Conservation (phyloP, 345 rosid species). For the Salix caprea region DNA sequence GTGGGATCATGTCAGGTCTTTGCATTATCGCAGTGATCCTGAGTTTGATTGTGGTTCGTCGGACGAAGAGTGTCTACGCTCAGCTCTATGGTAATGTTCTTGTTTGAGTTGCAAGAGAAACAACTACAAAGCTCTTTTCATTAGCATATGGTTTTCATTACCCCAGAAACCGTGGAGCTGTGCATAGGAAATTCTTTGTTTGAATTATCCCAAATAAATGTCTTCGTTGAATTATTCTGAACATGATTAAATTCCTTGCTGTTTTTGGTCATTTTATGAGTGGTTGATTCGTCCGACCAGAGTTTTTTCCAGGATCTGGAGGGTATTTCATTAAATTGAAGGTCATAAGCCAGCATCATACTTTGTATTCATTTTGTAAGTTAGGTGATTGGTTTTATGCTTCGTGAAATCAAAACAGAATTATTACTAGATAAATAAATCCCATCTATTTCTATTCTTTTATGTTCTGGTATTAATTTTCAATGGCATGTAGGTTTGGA, state of each 20-base stretch:
- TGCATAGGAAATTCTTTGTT: too few species aligned
- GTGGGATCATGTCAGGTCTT: constrained; percentile 50
- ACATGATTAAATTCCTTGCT: background rate
- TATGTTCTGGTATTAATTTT: background rate
- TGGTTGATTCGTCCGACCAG: background rate
- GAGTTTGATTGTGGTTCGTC: constrained; percentile 57
- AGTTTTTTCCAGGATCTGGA: background rate
- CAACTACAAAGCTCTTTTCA: background rate
- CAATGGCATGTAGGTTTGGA: background rate
- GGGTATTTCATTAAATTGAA: background rate
- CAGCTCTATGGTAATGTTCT: constrained; percentile 47
- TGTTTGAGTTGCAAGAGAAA: constrained; percentile 28
- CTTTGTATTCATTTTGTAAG: background rate
- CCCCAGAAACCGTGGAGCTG: too few species aligned
- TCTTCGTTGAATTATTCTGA: background rate
- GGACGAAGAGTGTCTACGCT: constrained; percentile 56
- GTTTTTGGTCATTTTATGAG: background rate
- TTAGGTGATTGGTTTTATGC: background rate
- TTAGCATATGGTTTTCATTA: background rate
- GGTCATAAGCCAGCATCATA: background rate
- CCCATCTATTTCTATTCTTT: background rate
- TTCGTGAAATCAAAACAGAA: background rate
- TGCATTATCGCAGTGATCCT: constrained; percentile 51
- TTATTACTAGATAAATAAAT: background rate
- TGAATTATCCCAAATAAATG: too few species aligned